A percentile compares a stretch with the other conserved stretches of the same genome.
Evolutionary conservation across 345 rosid genomes (phyloP).

Genomic region (Syzygium aqueum): DNA sequence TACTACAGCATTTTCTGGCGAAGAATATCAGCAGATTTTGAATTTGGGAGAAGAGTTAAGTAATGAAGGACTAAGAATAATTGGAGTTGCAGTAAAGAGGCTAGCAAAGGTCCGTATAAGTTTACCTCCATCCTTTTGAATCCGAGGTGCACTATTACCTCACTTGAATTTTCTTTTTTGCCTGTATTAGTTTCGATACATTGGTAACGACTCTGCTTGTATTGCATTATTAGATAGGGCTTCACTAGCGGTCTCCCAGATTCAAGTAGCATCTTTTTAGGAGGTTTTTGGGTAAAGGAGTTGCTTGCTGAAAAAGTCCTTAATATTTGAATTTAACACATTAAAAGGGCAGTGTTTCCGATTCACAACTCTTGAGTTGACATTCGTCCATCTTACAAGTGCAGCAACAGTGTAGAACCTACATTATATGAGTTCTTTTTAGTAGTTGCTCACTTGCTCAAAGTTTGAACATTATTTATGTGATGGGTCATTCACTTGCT

Average conservation of each 20-base stretch:
- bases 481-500: neutral
- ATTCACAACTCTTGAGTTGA: neutral
- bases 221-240: neutral
- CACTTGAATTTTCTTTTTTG: neutral
- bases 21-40: conserved; percentile 33
- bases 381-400: neutral
- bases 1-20: conserved; percentile 17
- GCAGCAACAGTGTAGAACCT: neutral
- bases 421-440: neutral
- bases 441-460: neutral
- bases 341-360: neutral
- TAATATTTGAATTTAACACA: neutral
- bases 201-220: neutral
- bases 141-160: neutral
- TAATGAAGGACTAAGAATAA: conserved; percentile 47
- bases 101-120: conserved; percentile 24
- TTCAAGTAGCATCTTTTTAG: neutral
- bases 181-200: neutral
- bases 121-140: neutral
- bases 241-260: neutral
- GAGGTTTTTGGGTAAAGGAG: neutral
- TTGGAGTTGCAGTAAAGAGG: conserved; percentile 47
- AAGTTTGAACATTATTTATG: neutral
- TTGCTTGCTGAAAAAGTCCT: neutral
- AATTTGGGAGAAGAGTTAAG: conserved; percentile 42